phyloP scores from a whole-genome alignment of 208 protist genomes.

The Tritrichomonas musculus region DNA sequence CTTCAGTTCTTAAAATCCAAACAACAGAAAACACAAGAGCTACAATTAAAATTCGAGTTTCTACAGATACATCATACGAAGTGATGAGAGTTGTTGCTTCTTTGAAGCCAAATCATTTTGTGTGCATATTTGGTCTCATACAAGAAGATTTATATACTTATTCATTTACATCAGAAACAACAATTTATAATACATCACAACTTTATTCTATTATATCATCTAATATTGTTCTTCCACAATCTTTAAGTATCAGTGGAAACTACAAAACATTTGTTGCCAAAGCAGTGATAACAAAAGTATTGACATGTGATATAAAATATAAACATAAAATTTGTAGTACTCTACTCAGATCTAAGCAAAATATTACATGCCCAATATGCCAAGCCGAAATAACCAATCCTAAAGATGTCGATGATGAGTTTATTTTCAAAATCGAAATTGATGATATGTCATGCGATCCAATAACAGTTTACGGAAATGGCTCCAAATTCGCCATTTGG shows the following conservation, averaged over 20 bases:
- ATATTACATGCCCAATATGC: neutral
- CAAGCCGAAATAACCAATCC: neutral
- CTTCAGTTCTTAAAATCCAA: neutral
- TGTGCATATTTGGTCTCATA: neutral
- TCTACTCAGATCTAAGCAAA: neutral
- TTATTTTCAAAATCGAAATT: neutral
- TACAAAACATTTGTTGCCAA: neutral
- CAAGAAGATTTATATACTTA: neutral
- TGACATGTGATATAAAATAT: neutral
- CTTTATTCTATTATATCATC: neutral
- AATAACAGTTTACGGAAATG: neutral
- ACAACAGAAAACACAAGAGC: neutral
- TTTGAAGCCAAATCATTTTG: neutral
- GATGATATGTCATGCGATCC: neutral
- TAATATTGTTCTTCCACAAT: neutral
- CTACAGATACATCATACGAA: neutral
- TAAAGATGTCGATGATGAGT: too few species aligned
- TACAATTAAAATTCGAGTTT: neutral
- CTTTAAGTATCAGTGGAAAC: neutral
- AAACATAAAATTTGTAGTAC: neutral
- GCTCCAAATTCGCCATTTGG: neutral
- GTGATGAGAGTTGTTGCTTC: neutral
- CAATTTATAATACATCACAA: neutral
- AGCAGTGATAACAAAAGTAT: neutral
- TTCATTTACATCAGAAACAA: neutral